Base-by-base conservation (phyloP, 495 filamentous ascomycete genomes). In the Podospora sp. region DNA sequence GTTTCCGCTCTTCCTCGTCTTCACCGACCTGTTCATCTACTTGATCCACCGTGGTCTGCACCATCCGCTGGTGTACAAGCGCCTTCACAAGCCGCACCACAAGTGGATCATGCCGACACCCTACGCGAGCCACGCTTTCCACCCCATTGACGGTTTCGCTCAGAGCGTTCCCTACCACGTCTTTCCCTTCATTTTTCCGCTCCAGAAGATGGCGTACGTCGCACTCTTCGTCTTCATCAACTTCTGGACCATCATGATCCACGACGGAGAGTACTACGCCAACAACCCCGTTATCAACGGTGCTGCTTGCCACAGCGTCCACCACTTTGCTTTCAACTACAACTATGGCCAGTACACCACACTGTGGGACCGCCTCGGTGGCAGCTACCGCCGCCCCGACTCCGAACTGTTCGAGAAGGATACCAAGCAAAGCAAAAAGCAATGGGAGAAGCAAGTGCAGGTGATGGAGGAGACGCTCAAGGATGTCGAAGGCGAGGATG, bases 51-150 rank as follows among this genome's bases (percentile, higher is more conserved):
- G 95, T 60, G 91, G 88, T 56, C 83, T 97, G 68, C 94, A 98
- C 80, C 90, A 93, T 77, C 91, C 92, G 6, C 70, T 78, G 58
- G 76, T 97, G 59, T 98, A 97, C 87, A 94, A 92, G 82, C 81
- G 80, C 57, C 86, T 98, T 22, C 94, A 98, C 85, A 98, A 98
- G 85, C 90, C 92, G 60, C 95, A 98, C 82, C 94, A 98, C 88
- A 97, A 97, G 82, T 97, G 94, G 95, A 97, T 98, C 80, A 96
- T 97, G 92, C 95, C 95, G 6, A 97, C 93, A 7, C 94, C 94
- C 12, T 97, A 85, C 76, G 95, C 94, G 12, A 90, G 88, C 61
- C 90, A 96, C 80, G 94, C 94, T 61, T 97, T 98, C 86, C 94
- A 98, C 82, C 95, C 94, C 0, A 71, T 97, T 46, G 94, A 98